These are phyloP conservation scores for Apiospora malaysiana DNA, from an alignment of 2,329 filamentous ascomycete genomes.

Conservation along the genomic window DNA sequence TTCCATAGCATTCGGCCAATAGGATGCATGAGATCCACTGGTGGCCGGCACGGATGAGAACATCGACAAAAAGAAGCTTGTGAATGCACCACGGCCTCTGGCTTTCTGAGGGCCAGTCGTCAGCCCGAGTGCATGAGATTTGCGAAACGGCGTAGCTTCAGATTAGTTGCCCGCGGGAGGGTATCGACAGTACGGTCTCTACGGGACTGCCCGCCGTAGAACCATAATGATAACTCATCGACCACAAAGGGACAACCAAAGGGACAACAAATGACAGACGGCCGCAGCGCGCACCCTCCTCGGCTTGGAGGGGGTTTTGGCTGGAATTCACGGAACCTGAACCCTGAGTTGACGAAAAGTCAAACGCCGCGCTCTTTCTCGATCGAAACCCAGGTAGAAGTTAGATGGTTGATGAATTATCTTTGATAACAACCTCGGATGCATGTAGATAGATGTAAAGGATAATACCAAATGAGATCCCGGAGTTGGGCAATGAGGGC, in stretches of 20 bases:
- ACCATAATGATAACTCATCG: constrained; percentile 13
- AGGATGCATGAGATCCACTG: not conserved
- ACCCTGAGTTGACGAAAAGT: not conserved
- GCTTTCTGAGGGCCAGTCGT: not conserved
- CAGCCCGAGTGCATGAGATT: constrained; percentile 12
- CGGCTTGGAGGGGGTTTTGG: not conserved
- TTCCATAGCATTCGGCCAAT: not conserved
- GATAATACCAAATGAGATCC: not conserved
- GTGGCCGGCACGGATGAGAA: constrained; percentile 11
- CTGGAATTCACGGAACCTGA: not conserved
- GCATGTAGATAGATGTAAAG: not conserved
- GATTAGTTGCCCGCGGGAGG: constrained; percentile 10
- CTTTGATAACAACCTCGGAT: not conserved
- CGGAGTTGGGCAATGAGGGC: not conserved
- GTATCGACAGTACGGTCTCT: constrained; percentile 3
- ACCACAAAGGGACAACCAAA: constrained; percentile 13
- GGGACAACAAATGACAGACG: not conserved
- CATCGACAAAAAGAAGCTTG: constrained; percentile 15
- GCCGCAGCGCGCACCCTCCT: not conserved
- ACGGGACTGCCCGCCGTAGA: constrained; percentile 16
- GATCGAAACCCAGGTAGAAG: not conserved
- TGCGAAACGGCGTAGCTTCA: constrained; percentile 1
- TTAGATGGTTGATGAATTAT: not conserved
- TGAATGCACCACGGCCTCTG: constrained; percentile 2
- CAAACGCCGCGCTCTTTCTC: not conserved